phyloP scores from a whole-genome alignment of 108 stramenopile genomes.

The Aurantiochytrium sp. region DNA sequence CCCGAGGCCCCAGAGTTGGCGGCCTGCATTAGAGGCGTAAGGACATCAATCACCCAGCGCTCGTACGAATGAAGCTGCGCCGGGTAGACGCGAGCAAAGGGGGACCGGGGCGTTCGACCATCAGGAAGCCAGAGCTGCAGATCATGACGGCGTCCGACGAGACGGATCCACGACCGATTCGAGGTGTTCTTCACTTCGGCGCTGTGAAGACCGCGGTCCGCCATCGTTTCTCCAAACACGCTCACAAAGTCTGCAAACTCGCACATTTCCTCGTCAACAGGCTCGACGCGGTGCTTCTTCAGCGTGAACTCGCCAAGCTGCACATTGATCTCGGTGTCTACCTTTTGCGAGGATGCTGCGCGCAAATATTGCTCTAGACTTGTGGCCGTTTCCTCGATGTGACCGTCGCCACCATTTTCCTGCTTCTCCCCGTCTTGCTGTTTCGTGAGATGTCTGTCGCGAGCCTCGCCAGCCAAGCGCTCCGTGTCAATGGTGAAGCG shows the following conservation, averaged over 20 bases:
- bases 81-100: not conserved
- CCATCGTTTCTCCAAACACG: not conserved
- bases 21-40: not conserved
- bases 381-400: not conserved
- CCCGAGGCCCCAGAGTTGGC: not conserved
- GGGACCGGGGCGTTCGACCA: not conserved
- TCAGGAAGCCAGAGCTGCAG: not conserved
- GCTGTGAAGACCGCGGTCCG: not conserved
- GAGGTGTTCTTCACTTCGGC: not conserved
- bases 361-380: constrained; percentile 47
- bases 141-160: not conserved
- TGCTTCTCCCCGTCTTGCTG: not conserved
- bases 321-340: constrained; percentile 33
- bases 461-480: not conserved
- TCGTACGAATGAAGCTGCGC: constrained; percentile 17
- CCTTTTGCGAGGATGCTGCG: constrained; percentile 33
- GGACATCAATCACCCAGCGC: constrained; percentile 4
- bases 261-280: constrained; percentile 33
- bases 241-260: constrained; percentile 31
- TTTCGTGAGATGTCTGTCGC: too few species aligned
- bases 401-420: not conserved
- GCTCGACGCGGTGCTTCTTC: constrained; percentile 41
- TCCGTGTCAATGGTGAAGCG: not conserved
- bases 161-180: not conserved
- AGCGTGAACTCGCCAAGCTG: constrained; percentile 60